A percentile compares a stretch with the other conserved stretches of the same genome.
Evolutionary conservation across 1,284 basidiomycete species (phyloP).

Genomic region (Coniferiporia sulphurascens): DNA sequence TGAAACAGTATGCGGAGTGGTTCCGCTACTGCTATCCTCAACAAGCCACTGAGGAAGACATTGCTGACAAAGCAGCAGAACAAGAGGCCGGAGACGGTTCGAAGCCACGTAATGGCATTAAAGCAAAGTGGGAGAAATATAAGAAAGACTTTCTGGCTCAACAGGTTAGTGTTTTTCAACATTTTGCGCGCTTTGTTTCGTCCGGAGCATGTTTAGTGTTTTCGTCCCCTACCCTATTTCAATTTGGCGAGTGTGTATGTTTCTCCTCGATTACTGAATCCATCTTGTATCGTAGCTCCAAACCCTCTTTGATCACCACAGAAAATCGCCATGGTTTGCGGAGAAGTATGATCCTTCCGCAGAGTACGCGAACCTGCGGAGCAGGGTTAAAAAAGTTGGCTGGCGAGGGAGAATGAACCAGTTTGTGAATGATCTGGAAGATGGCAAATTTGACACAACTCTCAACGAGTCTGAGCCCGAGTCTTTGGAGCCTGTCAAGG

Average conservation of each 20-base stretch:
- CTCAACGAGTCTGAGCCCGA: constrained; percentile 52
- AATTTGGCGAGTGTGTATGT: constrained; percentile 29
- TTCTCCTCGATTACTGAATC: constrained; percentile 26
- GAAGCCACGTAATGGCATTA: constrained; percentile 76
- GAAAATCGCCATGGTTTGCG: constrained; percentile 88
- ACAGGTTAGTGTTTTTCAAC: constrained; percentile 57
- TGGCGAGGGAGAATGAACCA: constrained; percentile 68
- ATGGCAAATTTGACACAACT: constrained; percentile 79
- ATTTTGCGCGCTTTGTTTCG: constrained; percentile 15
- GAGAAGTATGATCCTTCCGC: constrained; percentile 84
- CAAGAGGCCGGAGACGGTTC: constrained; percentile 74
- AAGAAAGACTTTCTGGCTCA: constrained; percentile 81
- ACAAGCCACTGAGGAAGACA: constrained; percentile 73
- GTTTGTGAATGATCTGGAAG: constrained; percentile 76
- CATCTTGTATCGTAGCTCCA: constrained; percentile 71
- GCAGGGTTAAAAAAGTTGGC: constrained; percentile 74
- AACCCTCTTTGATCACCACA: constrained; percentile 88
- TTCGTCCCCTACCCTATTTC: constrained; percentile 11
- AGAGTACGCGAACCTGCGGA: constrained; percentile 65
- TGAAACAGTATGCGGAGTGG: constrained; percentile 90
- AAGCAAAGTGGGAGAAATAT: constrained; percentile 83
- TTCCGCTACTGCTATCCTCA: constrained; percentile 78
- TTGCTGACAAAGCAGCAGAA: constrained; percentile 73
- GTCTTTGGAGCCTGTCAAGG: constrained; percentile 33
- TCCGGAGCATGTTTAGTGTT: constrained; percentile 16